Evolutionary conservation across 768 basidiomycete genomes (phyloP).

Genomic region (Suillus americanus): DNA sequence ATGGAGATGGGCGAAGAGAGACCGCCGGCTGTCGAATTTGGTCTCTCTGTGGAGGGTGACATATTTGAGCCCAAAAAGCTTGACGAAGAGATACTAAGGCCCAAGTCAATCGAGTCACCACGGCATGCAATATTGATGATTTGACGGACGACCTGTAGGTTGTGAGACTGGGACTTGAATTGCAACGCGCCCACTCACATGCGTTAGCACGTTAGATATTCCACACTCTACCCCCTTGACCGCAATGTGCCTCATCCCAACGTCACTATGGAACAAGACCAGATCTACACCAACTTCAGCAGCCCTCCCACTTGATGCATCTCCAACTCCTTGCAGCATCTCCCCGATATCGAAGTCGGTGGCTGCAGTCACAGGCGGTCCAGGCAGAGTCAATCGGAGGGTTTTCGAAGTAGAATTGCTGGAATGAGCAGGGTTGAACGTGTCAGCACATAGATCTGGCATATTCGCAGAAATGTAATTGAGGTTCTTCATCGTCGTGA

Average conservation of each 20-base stretch:
- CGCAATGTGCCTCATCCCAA: constrained; percentile 81
- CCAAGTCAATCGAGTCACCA: constrained; percentile 86
- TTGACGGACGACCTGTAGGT: constrained; percentile 75
- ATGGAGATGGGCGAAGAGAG: constrained; percentile 22
- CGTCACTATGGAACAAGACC: constrained; percentile 88
- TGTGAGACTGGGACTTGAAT: constrained; percentile 17
- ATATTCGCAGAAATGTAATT: constrained; percentile 93
- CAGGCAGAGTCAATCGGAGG: constrained; percentile 8
- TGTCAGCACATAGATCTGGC: constrained; percentile 36
- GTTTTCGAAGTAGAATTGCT: constrained; percentile 8
- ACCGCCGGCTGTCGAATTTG: constrained; percentile 22
- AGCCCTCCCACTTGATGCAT: constrained; percentile 81
- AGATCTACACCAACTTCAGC: constrained; percentile 86
- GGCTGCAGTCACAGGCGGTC: constrained; percentile 15
- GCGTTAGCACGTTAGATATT: constrained; percentile 74
- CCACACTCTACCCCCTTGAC: constrained; percentile 86
- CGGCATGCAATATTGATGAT: constrained; percentile 63
- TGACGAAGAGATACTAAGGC: constrained; percentile 56
- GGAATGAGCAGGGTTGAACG: neutral
- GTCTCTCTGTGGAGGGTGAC: constrained; percentile 24
- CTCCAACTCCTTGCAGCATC: constrained; percentile 84
- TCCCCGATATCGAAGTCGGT: constrained; percentile 93
- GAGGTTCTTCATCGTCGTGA: constrained; percentile 90
- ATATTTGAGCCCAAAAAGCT: constrained; percentile 22
- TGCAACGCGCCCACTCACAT: constrained; percentile 56